Conservation (phyloP, 2,329 filamentous ascomycete genomes). For the Calonectria multiphialidica region DNA sequence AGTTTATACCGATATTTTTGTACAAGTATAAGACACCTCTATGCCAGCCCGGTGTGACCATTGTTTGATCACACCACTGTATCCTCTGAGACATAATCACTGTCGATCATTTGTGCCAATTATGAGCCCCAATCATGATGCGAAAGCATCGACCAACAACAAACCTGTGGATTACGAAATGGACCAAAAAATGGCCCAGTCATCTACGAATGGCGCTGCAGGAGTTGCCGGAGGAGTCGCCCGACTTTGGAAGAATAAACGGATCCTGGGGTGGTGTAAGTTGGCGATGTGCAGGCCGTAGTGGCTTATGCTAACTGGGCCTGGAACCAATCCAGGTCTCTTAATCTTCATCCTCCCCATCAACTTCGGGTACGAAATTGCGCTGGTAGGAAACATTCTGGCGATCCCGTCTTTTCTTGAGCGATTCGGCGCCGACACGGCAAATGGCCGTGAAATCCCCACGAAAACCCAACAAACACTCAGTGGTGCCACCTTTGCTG, state of each 20-base stretch:
- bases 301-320: not conserved
- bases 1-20: not conserved
- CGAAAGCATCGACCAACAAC: not conserved
- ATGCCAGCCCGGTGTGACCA: too few relatives aligned
- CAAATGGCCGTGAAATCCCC: conserved; percentile 31
- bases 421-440: conserved; percentile 34
- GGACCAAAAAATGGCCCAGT: not conserved
- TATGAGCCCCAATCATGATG: not conserved
- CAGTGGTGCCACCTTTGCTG: conserved; percentile 40
- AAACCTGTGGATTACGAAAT: not conserved
- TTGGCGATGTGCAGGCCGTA: not conserved
- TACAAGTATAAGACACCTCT: not conserved
- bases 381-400: conserved; percentile 42
- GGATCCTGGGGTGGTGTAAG: conserved; percentile 21
- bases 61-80: too few relatives aligned
- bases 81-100: too few relatives aligned
- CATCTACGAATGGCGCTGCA: not conserved
- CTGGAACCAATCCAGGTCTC: conserved; percentile 22
- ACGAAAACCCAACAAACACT: conserved; percentile 43
- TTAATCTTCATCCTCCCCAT: conserved; percentile 42
- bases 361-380: conserved; percentile 45
- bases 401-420: conserved; percentile 40
- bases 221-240: not conserved
- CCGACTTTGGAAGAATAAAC: conserved; percentile 10
- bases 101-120: not conserved